Evolutionary conservation across 2,329 filamentous ascomycete species (phyloP), one percentile per base, ranked within the genome.

Genomic region (Aspergillus niger): DNA sequence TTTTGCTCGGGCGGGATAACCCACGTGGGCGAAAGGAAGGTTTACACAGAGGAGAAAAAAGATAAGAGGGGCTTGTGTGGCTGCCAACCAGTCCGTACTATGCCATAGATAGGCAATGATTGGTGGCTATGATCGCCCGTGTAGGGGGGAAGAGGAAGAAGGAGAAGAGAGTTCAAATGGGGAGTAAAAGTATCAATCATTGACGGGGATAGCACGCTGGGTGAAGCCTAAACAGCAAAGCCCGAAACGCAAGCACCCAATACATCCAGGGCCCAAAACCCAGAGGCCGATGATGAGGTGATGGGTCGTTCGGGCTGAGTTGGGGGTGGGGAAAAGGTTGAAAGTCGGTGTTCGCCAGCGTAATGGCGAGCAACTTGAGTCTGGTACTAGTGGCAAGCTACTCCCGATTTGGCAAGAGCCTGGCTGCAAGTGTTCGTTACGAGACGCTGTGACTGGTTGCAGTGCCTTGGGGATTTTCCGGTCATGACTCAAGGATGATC

Each of bases 1-100:
- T 49, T 59, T 61, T 54, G 55, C 24, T 57, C 44, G 57, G 55
- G 32, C 53, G 50, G 50, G 52, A 52, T 55, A 59, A 59, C 57
- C 65, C 65, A 67, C 63, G 65, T 67, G 63, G 65, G 54, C 44
- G 28, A 43, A 49, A 60, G 50, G 60, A 55, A 52, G 22, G 53
- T 44, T 36, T 36, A 36, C 32, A 26, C 13, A 36, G 5, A 36
- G 11, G 10, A 36, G 10, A 22, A 22, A 11, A 44, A 44, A 20
- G 41, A 44, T 22, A 22, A 44, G 41, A 44, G 20, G 41, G 13
- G n/a, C 17, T 20, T 43, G 20, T 13, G 41, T 24, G 41, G 20
- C 41, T 44, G 41, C n/a, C n/a, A 43, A 15, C 15, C 8, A 17
- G 17, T 17, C 8, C 15, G 38, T 13, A 44, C 41, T 44, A 44